Percentiles rank a stretch among this genome's conserved stretches.
Conservation (phyloP, 352 stramenopile genomes). For the Plasmopara muralis region DNA sequence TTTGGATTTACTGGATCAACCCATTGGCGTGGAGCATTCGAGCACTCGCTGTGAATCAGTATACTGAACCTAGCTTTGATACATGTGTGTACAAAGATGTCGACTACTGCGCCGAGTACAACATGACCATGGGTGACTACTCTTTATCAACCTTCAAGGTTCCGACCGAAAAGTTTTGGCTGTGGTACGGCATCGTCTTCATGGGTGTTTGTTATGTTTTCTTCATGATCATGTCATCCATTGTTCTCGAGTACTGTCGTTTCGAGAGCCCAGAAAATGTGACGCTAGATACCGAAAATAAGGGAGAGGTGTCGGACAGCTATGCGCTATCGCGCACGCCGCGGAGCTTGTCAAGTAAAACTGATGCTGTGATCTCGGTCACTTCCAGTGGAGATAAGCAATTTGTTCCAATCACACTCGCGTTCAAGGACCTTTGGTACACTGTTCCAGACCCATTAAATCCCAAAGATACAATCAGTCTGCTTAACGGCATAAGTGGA, state of each 20-base stretch:
- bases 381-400: neutral
- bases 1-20: conserved; percentile 27
- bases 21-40: conserved; percentile 15
- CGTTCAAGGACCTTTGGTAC: conserved; percentile 6
- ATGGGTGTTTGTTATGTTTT: conserved; percentile 14
- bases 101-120: conserved; percentile 13
- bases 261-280: conserved; percentile 19
- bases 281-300: conserved; percentile 3
- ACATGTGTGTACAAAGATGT: conserved; percentile 13
- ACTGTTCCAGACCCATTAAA: conserved; percentile 1
- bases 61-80: conserved; percentile 14
- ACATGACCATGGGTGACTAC: conserved; percentile 18
- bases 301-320: neutral
- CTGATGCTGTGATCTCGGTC: conserved; percentile 6
- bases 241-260: conserved; percentile 13
- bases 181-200: conserved; percentile 18
- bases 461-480: conserved; percentile 4
- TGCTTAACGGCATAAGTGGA: conserved; percentile 7
- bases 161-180: conserved; percentile 14
- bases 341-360: neutral
- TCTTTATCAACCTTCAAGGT: conserved; percentile 14
- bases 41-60: conserved; percentile 21
- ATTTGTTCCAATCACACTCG: neutral
- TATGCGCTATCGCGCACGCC: conserved; percentile 9
- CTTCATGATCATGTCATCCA: conserved; percentile 21